A percentile compares a stretch with the other conserved stretches of the same genome.
These are phyloP conservation scores for Ceratocystiopsis sp. DNA, from an alignment of 2,329 filamentous ascomycete species.

Conservation along the genomic window DNA sequence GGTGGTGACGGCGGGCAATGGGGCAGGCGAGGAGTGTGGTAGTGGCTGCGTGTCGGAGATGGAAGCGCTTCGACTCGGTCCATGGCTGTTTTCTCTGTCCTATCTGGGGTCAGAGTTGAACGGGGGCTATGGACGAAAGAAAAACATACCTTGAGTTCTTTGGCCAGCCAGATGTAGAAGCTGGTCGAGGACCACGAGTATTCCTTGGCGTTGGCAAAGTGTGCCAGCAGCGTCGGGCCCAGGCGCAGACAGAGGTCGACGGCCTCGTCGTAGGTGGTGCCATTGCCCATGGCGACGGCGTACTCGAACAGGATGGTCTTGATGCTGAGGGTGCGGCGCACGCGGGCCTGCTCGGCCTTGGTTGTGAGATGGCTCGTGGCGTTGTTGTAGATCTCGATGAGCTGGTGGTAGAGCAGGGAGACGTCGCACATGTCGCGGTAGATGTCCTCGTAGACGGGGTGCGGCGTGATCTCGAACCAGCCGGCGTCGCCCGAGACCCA, in stretches of 20 bases:
- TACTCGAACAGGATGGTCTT: conserved; percentile 26
- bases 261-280: conserved; percentile 32
- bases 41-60: background rate
- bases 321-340: conserved; percentile 13
- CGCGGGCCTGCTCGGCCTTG: conserved; percentile 4
- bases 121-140: background rate
- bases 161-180: conserved; percentile 32
- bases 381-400: conserved; percentile 36
- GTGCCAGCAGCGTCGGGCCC: conserved; percentile 32
- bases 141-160: conserved; percentile 21
- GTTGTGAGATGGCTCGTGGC: background rate
- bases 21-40: background rate
- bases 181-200: conserved; percentile 27
- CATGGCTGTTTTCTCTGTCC: no score
- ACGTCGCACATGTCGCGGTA: conserved; percentile 46
- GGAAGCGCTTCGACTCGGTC: conserved; percentile 2
- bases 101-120: no score
- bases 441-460: conserved; percentile 35
- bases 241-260: conserved; percentile 28
- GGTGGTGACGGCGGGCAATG: background rate
- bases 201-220: conserved; percentile 25
- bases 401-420: conserved; percentile 44
- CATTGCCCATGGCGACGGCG: conserved; percentile 33
- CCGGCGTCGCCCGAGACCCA: conserved; percentile 50
- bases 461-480: conserved; percentile 51